Base-by-base conservation (phyloP, 352 stramenopile genomes). In the Globisporangium acanthophoron region DNA sequence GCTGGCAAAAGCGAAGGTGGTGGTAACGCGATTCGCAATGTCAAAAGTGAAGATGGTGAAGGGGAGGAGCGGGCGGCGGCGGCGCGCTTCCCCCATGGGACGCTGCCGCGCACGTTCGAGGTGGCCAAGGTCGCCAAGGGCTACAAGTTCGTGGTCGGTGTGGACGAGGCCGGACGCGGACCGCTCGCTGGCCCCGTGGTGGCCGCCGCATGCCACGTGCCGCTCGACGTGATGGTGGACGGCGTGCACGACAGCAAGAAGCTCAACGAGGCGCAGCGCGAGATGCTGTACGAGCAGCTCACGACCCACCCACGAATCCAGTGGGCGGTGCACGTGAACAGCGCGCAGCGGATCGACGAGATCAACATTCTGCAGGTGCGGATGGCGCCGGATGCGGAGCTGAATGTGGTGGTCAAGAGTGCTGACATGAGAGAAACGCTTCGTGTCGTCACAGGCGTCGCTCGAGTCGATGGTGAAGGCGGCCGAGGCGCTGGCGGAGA, bases 341-440 rank as follows among this genome's bases (percentile, higher is more conserved):
- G 71, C 31, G 65, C 81, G 9, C 67, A 87, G 56, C 72, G 86
- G 4, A 99, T 99, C 74, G 97, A 99, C 73, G 86, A 98, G 77
- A 97, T 99, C 64, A 99, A 99, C 73, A 99, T 99, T 70, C 75
- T 99, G 33, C 95, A 99, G 59, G 66, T 73, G 46, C 18, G 21
- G 18, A 1, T 43, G 3, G 3, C 16, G 24, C 1, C 24, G 24
- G 24, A 27, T 1, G 24, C 24, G 24, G 24, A 27, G 24, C 24
- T 27, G 13, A 21, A 40, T 44, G 11, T 35, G 9, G 9, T 6
- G 6, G 33, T 37, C 12, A 5, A 37, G 33, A 37, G 9, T 37
- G 35, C 35, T 40, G 35, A 40, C 35, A 40, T 4, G 8, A 11
- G 35, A 15, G 3, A 0, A 27, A 27, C 24, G 24, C 24, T 27